Evolutionary conservation across 139 green algal species (phyloP).

Genomic region (Chlamydomonas urium): DNA sequence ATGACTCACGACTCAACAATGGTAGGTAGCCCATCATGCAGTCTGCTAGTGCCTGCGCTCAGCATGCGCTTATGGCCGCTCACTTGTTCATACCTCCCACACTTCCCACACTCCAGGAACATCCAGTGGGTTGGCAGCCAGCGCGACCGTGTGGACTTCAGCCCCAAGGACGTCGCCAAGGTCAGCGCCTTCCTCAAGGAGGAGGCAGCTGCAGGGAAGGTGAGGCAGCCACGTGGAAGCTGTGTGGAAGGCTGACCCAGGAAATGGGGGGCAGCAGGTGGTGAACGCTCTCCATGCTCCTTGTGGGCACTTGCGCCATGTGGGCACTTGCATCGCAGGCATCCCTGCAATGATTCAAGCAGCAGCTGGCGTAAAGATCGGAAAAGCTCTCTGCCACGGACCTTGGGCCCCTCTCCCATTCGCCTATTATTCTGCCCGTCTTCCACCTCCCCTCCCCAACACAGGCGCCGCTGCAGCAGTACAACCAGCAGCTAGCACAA

Average conservation of each 20-base stretch:
- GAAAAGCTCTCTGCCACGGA: not conserved
- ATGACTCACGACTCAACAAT: too few relatives aligned
- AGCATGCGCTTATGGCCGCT: too few relatives aligned
- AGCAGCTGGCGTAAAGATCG: too few relatives aligned
- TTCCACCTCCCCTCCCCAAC: not conserved
- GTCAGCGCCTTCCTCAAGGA: conserved; percentile 50
- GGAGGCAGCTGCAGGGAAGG: conserved; percentile 37
- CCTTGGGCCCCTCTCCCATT: not conserved
- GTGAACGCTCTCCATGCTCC: not conserved
- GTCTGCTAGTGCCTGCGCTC: too few relatives aligned
- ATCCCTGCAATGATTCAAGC: not conserved
- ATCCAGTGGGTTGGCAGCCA: conserved; percentile 50
- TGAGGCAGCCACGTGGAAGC: conserved; percentile 3
- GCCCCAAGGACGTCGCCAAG: conserved; percentile 62
- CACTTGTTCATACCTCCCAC: too few relatives aligned
- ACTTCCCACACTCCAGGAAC: conserved; percentile 37
- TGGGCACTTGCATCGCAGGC: not conserved
- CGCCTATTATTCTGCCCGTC: not conserved
- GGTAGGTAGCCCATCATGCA: too few relatives aligned
- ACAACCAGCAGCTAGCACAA: conserved; percentile 4
- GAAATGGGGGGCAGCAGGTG: not conserved
- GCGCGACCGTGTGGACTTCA: conserved; percentile 67
- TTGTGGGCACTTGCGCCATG: not conserved
- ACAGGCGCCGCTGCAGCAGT: conserved; percentile 3
- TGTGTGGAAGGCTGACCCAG: not conserved